These are phyloP conservation scores for Batkoa obscura DNA, from an alignment of 371 early-diverging fungal species.

Conservation along the genomic window DNA sequence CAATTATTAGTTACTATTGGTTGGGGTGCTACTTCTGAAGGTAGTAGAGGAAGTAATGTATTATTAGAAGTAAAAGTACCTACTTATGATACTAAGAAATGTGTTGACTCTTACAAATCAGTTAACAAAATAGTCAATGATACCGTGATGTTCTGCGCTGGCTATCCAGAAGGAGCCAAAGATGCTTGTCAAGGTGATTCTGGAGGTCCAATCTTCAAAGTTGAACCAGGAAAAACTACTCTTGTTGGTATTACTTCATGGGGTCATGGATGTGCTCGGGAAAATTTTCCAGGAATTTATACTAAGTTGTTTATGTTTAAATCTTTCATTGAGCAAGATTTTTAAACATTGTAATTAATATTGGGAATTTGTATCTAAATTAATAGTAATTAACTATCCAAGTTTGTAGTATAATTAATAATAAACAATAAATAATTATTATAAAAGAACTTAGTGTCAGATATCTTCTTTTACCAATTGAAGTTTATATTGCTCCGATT, in stretches of 20 bases:
- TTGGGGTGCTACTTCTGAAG: background rate
- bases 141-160: slow-evolving; percentile 1
- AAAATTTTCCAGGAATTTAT: background rate
- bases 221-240: background rate
- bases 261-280: background rate
- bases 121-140: slow-evolving; percentile 1
- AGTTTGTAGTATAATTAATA: too few species aligned
- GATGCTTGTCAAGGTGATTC: slow-evolving; percentile 6
- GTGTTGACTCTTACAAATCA: background rate
- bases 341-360: too few species aligned
- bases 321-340: background rate
- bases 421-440: too few species aligned
- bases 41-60: background rate
- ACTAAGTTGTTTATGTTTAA: background rate
- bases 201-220: slow-evolving; percentile 1
- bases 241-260: background rate
- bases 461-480: too few species aligned
- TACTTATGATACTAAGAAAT: background rate
- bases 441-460: too few species aligned
- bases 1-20: background rate
- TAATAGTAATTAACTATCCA: too few species aligned
- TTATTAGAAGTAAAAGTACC: slow-evolving; percentile 5
- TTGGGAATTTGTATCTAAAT: too few species aligned
- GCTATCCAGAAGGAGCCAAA: background rate
- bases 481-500: too few species aligned